phyloP scores from a whole-genome alignment of 495 filamentous ascomycete species.

The Thozetella sp. region DNA sequence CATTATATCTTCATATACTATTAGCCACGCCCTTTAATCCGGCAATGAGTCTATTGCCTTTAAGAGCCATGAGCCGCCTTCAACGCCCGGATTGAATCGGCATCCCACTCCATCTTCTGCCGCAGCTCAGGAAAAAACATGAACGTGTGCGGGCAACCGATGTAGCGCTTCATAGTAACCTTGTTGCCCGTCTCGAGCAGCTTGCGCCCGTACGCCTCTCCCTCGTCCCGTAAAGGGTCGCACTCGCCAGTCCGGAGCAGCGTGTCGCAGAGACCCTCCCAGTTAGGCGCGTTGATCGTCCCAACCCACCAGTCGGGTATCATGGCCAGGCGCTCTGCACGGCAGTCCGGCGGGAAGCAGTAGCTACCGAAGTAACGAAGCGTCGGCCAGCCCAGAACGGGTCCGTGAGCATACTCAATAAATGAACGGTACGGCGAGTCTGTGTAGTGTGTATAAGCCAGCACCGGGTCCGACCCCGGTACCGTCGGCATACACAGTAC shows the following conservation, averaged over 20 bases:
- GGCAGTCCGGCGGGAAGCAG: constrained; percentile 20
- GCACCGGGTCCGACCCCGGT: constrained; percentile 38
- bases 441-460: constrained; percentile 34
- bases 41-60: too few relatives aligned
- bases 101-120: constrained; percentile 32
- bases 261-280: constrained; percentile 40
- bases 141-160: constrained; percentile 50
- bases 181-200: constrained; percentile 45
- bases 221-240: constrained; percentile 54
- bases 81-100: constrained; percentile 29
- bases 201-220: constrained; percentile 49
- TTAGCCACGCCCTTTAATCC: too few relatives aligned
- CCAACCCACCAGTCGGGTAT: constrained; percentile 39
- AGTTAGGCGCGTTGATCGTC: constrained; percentile 42
- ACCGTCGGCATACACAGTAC: constrained; percentile 40
- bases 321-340: constrained; percentile 15
- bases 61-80: constrained; percentile 29
- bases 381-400: constrained; percentile 48
- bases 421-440: constrained; percentile 50
- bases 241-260: constrained; percentile 49
- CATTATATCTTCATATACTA: too few relatives aligned
- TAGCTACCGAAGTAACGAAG: constrained; percentile 46
- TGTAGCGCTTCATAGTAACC: constrained; percentile 47
- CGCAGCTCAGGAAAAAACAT: constrained; percentile 36
- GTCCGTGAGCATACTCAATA: constrained; percentile 40